Conservation (phyloP, 2,329 filamentous ascomycete genomes). For the Myriosclerotinia duriaeana region DNA sequence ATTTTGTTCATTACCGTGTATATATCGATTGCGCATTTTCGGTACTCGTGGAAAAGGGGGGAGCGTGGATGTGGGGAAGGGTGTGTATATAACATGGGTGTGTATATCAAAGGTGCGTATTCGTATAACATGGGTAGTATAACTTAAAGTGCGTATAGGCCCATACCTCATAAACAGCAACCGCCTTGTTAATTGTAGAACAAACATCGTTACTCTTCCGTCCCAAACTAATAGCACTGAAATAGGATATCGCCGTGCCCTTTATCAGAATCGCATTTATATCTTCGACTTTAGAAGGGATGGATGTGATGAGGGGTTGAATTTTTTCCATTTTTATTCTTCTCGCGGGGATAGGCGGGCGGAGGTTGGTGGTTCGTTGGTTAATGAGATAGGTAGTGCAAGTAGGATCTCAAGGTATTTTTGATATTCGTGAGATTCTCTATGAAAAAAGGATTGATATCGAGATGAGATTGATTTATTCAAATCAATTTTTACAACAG, state of each 20-base stretch:
- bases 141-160: no score
- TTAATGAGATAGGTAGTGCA: no score
- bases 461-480: no score
- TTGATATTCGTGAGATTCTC: neutral
- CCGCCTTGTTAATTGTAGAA: neutral
- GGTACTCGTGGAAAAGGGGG: no score
- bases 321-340: slow-evolving; percentile 1
- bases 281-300: neutral
- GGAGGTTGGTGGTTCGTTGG: neutral
- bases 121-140: no score
- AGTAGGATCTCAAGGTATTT: neutral
- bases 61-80: no score
- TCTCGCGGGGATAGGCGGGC: no score
- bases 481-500: no score
- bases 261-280: neutral
- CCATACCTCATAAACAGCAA: slow-evolving; percentile 13
- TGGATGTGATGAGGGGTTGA: neutral
- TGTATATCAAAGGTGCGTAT: no score
- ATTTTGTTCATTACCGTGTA: neutral
- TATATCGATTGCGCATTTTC: no score
- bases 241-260: neutral
- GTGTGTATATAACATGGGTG: no score
- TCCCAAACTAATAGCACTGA: neutral
- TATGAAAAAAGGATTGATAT: neutral
- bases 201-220: neutral